Percentiles rank a stretch among this genome's conserved stretches.
Conservation (phyloP, 2,329 filamentous ascomycete species). For the Fusarium citri region DNA sequence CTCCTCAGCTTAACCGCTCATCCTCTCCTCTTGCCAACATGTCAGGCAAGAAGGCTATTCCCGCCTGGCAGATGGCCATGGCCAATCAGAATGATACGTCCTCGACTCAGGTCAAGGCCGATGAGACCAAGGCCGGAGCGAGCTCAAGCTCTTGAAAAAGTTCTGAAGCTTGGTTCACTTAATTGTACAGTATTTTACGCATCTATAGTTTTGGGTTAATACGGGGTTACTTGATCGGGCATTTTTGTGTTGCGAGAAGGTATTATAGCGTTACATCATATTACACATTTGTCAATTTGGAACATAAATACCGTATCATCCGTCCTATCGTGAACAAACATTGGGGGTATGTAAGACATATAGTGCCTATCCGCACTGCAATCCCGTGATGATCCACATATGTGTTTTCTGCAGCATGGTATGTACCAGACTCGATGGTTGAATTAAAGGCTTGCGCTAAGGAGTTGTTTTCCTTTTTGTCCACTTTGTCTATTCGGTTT, state of each 20-base stretch:
- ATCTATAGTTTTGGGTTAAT: slow-evolving; percentile 34
- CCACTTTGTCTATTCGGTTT: background rate
- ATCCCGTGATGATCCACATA: background rate
- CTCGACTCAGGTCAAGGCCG: slow-evolving; percentile 45
- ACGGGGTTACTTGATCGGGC: slow-evolving; percentile 12
- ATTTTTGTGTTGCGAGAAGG: slow-evolving; percentile 19
- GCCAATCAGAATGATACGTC: slow-evolving; percentile 62
- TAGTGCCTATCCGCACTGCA: background rate
- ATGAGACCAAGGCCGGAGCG: slow-evolving; percentile 41
- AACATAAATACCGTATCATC: background rate
- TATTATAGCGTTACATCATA: slow-evolving; percentile 30
- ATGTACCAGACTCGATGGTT: background rate
- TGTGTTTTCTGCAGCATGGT: background rate
- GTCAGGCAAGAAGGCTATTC: slow-evolving; percentile 74
- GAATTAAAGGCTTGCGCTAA: background rate
- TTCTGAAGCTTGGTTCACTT: slow-evolving; percentile 9
- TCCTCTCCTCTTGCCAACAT: slow-evolving; percentile 54
- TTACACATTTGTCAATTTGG: slow-evolving; percentile 9
- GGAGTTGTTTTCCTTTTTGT: slow-evolving; percentile 3
- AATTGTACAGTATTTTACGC: slow-evolving; percentile 38
- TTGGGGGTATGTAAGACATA: background rate
- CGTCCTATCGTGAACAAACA: background rate
- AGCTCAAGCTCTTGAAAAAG: slow-evolving; percentile 34
- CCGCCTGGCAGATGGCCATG: slow-evolving; percentile 82
- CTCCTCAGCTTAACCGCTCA: slow-evolving; percentile 45